Evolutionary conservation across 2,329 filamentous ascomycete genomes (phyloP), one percentile per base, ranked within the genome.

Genomic region (Scytalidium lignicola): DNA sequence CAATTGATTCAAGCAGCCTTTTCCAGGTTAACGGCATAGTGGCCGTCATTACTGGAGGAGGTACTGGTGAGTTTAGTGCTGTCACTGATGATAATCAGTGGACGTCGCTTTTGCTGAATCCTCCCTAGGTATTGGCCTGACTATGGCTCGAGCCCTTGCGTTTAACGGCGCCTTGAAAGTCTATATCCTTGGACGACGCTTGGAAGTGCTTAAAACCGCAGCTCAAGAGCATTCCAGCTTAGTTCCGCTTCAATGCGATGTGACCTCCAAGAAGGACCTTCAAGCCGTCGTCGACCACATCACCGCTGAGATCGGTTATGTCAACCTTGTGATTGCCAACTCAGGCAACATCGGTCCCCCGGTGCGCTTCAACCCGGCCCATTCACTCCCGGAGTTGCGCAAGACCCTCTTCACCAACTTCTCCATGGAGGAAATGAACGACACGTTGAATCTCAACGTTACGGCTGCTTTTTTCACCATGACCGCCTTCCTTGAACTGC

Each of bases 401-500:
- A n/a, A n/a, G n/a, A n/a, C n/a, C n/a, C n/a, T 32, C 57, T 51
- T 69, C 4, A 61, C 64, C 18, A 45, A 60, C 5, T n/a, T 43
- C 67, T 82, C 41, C 75, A 1, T 89, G 74, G 78, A 73, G 76
- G 10, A 73, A 74, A 83, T 59, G 78, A 83, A 13, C 75, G 78
- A 26, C 87, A 85, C 78, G 79, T 78, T 12, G 60, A 75, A 0
- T 80, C 79, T 64, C 72, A 86, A 90, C 58, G 76, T 83, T 8
- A 79, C 83, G 0, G 77, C 78, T 12, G 75, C 84, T 0, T 87
- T 82, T 65, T 86, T 86, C 67, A 83, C 78, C 41, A 83, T 83
- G 6, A 73, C 82, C 0, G 84, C 83, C 0, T 86, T 89, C 57
- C 67, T 90, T 1, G 82, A 83, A 5, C 70, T 89, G 3, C 72